Evolutionary conservation across 1,284 basidiomycete genomes (phyloP), one percentile per base, ranked within the genome.

Genomic region (Peniophora sp.): DNA sequence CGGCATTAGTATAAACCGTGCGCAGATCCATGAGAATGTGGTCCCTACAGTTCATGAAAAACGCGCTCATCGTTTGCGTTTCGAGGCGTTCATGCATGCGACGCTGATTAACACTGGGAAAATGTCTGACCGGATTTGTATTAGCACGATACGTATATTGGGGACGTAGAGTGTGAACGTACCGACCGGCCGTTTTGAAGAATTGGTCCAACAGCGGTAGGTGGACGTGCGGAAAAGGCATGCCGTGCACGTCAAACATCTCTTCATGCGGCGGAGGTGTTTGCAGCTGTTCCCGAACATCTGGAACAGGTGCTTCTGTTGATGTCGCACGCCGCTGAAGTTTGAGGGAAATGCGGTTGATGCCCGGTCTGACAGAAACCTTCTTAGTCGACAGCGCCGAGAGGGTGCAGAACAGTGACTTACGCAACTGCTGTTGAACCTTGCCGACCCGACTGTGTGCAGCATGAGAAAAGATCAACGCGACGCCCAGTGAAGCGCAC

Each of bases 261-360:
- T 64, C 63, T 6, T 57, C 51, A n/a, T 59, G 58, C 6, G 49
- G 50, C 24, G 42, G 44, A 12, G 57, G 54, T 2, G 57, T 54
- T 3, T 53, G 45, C 0, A 59, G 55, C 14, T 55, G 52, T 10
- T 56, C 51, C 20, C 56, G 50, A 9, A 55, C 54, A 18, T 56
- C 55, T 22, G 41, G 58, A 48, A 47, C 56, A 54, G 57, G 49
- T 57, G 60, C 49, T 9, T n/a, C 39, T n/a, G 39, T 17, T 22
- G 39, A 41, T 22, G 8, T 41, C 39, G 39, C 62, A 32, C 64
- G 60, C 15, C 64, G 59, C 52, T 69, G 68, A 5, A 72, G 58
- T 57, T 69, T 69, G 27, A 72, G 60, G 3, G 64, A 63, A 42
- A 72, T 70, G 3, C 69, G 65, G 50, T 71, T 70, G 55, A 72